Evolutionary conservation across 768 basidiomycete genomes (phyloP).

Genomic region (Kwoniella heveanensis): DNA sequence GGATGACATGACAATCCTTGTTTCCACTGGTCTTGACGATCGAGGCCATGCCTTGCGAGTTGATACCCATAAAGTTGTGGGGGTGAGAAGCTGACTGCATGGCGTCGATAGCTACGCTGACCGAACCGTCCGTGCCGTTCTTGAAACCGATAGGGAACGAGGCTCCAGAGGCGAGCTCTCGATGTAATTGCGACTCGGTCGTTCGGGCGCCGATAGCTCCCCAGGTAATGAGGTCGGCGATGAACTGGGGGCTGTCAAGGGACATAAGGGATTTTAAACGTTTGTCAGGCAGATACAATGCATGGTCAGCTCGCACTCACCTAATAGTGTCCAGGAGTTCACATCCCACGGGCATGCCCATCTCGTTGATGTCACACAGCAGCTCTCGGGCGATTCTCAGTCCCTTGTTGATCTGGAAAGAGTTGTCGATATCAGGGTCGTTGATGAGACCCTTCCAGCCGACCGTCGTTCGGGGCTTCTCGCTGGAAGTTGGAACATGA

Average conservation of each 20-base stretch:
- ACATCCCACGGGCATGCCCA: conserved; percentile 89
- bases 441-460: conserved; percentile 81
- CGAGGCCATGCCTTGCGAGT: conserved; percentile 69
- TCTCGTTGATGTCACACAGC: conserved; percentile 83
- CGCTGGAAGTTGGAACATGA: conserved; percentile 27
- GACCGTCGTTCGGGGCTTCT: conserved; percentile 96
- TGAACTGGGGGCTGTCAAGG: conserved; percentile 72
- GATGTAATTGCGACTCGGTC: conserved; percentile 94
- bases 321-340: conserved; percentile 77
- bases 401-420: conserved; percentile 96
- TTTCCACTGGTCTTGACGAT: conserved; percentile 88
- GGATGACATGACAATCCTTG: conserved; percentile 89
- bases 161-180: conserved; percentile 91
- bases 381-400: conserved; percentile 83
- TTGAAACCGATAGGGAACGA: conserved; percentile 98
- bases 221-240: conserved; percentile 90
- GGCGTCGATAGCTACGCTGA: conserved; percentile 91
- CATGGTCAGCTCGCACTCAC: no score
- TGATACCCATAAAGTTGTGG: conserved; percentile 88
- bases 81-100: conserved; percentile 90
- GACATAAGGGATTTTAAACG: no score
- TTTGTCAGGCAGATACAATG: no score
- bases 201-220: conserved; percentile 97
- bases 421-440: conserved; percentile 92
- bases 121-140: conserved; percentile 92